Percentiles rank a stretch among this genome's conserved stretches.
These are phyloP conservation scores for Pholiota conissans DNA, from an alignment of 768 basidiomycete genomes.

Conservation along the genomic window DNA sequence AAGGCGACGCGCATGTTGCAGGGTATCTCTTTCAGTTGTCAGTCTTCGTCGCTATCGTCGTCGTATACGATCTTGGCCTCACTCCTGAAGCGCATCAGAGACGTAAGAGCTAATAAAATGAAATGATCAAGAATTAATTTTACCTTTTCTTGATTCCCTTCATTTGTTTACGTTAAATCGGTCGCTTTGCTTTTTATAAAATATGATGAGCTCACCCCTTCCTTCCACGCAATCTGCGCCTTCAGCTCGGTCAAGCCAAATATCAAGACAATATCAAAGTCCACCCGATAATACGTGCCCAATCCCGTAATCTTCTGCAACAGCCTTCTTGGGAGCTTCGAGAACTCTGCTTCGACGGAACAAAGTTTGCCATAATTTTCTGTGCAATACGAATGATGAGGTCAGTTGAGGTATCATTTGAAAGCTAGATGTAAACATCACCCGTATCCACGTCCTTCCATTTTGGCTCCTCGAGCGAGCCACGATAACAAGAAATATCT, in stretches of 20 bases:
- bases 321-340: conserved; percentile 19
- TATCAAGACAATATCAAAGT: conserved; percentile 44
- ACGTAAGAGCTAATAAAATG: neutral
- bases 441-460: conserved; percentile 30
- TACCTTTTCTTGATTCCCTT: conserved; percentile 15
- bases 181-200: no score
- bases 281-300: conserved; percentile 25
- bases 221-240: conserved; percentile 52
- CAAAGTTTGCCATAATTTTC: conserved; percentile 29
- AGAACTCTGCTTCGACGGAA: conserved; percentile 24
- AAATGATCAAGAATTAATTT: no score
- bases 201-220: conserved; percentile 33
- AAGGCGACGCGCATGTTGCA: no score
- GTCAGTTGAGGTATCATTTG: neutral
- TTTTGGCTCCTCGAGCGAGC: conserved; percentile 20
- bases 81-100: conserved; percentile 20
- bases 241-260: conserved; percentile 56
- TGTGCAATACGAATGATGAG: conserved; percentile 4
- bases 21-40: no score
- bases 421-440: conserved; percentile 9
- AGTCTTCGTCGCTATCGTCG: conserved; percentile 26
- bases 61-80: conserved; percentile 36
- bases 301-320: conserved; percentile 12
- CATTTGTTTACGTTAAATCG: neutral
- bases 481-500: conserved; percentile 31